phyloP scores from a whole-genome alignment of 768 basidiomycete species.

The Scleroderma citrinum region DNA sequence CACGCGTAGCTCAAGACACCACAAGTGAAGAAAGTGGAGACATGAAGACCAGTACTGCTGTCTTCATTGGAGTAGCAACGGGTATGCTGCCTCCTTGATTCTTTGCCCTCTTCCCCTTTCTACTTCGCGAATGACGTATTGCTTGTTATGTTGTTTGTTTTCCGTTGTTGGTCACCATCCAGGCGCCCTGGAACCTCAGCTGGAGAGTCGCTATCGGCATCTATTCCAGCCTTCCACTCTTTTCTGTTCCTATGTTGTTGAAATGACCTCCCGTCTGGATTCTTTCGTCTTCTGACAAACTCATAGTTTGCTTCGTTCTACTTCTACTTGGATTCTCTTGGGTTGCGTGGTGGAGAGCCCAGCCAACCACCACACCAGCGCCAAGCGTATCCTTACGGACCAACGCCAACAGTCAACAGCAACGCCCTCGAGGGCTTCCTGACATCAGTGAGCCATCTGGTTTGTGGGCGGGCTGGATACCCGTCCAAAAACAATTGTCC shows the following conservation, averaged over 20 bases:
- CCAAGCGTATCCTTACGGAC: slow-evolving; percentile 2
- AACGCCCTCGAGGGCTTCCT: neutral
- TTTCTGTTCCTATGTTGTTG: neutral
- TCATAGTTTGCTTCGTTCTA: slow-evolving; percentile 17
- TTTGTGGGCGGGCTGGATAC: too few species aligned
- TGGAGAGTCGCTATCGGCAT: neutral
- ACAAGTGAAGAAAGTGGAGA: neutral
- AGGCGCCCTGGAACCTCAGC: too few species aligned
- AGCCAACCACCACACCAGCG: neutral
- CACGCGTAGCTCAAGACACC: neutral
- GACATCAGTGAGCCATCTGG: slow-evolving; percentile 3
- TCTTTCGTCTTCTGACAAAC: too few species aligned
- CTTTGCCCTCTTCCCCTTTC: neutral
- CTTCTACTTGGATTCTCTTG: slow-evolving; percentile 24
- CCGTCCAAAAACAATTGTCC: too few species aligned
- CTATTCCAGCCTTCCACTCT: neutral
- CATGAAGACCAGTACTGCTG: slow-evolving; percentile 11
- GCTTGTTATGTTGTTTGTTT: too few species aligned
- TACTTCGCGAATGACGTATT: neutral
- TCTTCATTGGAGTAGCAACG: slow-evolving; percentile 21
- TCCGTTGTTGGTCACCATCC: too few species aligned
- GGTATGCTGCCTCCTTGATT: slow-evolving; percentile 13
- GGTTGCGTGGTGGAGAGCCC: slow-evolving; percentile 15
- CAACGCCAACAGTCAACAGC: neutral
- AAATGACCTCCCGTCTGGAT: neutral